phyloP scores from a whole-genome alignment of 73 alveolate species.

The Effrenium voratum region DNA sequence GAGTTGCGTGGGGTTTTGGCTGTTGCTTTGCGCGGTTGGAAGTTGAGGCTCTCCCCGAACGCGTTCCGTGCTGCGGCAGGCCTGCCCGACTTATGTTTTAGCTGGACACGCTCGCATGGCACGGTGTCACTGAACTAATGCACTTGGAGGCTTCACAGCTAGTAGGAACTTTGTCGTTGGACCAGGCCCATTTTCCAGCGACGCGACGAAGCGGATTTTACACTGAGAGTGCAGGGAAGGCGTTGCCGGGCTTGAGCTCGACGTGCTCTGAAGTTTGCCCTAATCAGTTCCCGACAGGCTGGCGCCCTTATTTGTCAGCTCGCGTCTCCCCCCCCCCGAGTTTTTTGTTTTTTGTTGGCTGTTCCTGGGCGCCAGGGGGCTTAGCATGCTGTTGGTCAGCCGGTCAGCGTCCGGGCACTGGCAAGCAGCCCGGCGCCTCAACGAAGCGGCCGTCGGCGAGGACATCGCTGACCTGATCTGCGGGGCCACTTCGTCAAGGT shows the following conservation, averaged over 20 bases:
- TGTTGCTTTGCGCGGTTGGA: conserved; percentile 5
- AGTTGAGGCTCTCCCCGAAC: neutral
- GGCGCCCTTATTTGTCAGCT: too few species aligned
- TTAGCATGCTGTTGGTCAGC: too few species aligned
- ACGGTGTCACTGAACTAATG: neutral
- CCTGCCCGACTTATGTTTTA: neutral
- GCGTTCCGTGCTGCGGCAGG: neutral
- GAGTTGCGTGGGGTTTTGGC: neutral
- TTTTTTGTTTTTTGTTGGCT: too few species aligned
- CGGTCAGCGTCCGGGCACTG: too few species aligned
- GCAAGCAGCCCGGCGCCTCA: too few species aligned
- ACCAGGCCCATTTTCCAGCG: neutral
- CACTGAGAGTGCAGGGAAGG: neutral
- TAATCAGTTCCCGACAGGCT: neutral
- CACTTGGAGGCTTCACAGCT: neutral
- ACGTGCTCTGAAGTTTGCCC: neutral
- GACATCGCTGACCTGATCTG: too few species aligned
- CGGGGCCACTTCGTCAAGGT: too few species aligned
- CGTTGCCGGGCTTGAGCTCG: neutral
- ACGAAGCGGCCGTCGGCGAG: too few species aligned
- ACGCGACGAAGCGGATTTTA: neutral
- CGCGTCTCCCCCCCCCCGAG: too few species aligned
- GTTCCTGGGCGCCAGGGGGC: too few species aligned
- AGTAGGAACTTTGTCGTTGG: neutral
- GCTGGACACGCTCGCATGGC: neutral